Conservation (phyloP, 768 basidiomycete species). For the Hydnum rufescens region DNA sequence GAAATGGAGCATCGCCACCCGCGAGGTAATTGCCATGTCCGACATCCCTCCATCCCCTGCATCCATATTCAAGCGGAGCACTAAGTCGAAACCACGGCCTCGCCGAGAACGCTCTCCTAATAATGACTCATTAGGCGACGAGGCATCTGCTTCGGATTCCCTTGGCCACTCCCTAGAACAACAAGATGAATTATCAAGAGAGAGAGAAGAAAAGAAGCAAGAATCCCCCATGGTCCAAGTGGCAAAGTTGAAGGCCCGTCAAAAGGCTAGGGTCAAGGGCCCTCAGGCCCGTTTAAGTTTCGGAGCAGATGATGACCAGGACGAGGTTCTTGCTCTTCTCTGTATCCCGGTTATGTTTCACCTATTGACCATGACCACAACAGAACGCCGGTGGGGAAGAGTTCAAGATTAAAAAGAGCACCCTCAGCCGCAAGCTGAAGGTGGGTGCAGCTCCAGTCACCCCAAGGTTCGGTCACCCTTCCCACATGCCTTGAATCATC, state of each 20-base stretch:
- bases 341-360: background rate
- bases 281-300: constrained; percentile 53
- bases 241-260: constrained; percentile 49
- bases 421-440: constrained; percentile 36
- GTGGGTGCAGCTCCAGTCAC: constrained; percentile 2
- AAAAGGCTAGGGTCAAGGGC: constrained; percentile 34
- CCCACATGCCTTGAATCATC: background rate
- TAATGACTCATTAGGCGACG: background rate
- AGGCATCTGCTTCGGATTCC: background rate
- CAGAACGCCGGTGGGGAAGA: constrained; percentile 38
- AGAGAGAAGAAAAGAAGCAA: background rate
- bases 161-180: background rate
- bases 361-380: constrained; percentile 17
- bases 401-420: constrained; percentile 70
- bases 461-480: background rate
- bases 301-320: constrained; percentile 39
- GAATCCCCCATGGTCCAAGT: constrained; percentile 10
- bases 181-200: background rate
- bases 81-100: background rate
- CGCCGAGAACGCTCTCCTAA: background rate
- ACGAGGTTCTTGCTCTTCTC: constrained; percentile 3
- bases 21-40: too few relatives aligned
- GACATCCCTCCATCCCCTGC: background rate
- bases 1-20: too few relatives aligned
- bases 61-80: background rate